Percentiles rank a stretch among this genome's conserved stretches.
Evolutionary conservation across 306 rosid species (phyloP).

Genomic region (Prunus campanulata): DNA sequence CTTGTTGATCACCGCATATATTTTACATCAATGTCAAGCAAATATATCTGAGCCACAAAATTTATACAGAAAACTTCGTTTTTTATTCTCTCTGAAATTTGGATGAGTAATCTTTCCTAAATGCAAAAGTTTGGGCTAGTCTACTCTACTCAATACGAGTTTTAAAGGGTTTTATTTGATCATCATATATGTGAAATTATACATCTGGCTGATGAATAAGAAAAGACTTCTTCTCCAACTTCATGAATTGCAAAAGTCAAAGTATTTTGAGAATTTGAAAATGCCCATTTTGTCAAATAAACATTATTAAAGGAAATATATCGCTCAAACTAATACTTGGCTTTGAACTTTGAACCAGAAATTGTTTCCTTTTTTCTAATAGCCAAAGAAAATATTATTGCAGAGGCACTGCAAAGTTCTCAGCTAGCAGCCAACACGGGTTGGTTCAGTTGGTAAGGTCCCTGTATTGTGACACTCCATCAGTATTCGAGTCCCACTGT

Average conservation of each 20-base stretch:
- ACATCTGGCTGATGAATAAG: conserved; percentile 1
- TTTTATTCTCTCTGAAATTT: conserved; percentile 18
- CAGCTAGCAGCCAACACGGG: background rate
- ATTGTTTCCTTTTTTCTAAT: background rate
- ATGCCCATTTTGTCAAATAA: background rate
- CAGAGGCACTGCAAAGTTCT: background rate
- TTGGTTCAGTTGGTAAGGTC: no score
- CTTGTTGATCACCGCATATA: conserved; percentile 7
- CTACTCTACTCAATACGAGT: conserved; percentile 17
- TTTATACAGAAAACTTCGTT: background rate
- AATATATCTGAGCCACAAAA: background rate
- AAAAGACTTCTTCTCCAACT: background rate
- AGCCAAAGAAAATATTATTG: no score
- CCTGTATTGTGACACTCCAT: no score
- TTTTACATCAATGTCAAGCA: background rate
- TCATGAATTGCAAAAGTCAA: background rate
- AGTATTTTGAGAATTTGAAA: background rate
- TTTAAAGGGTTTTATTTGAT: background rate
- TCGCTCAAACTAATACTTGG: conserved; percentile 11
- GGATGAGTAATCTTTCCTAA: background rate
- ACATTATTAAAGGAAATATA: background rate
- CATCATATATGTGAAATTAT: background rate
- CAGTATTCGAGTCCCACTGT: accelerated
- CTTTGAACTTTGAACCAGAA: background rate
- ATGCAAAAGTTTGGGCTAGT: conserved; percentile 15